Base-by-base conservation (phyloP, 805 yeast genomes). In the Sporopachydermia lactativora region DNA sequence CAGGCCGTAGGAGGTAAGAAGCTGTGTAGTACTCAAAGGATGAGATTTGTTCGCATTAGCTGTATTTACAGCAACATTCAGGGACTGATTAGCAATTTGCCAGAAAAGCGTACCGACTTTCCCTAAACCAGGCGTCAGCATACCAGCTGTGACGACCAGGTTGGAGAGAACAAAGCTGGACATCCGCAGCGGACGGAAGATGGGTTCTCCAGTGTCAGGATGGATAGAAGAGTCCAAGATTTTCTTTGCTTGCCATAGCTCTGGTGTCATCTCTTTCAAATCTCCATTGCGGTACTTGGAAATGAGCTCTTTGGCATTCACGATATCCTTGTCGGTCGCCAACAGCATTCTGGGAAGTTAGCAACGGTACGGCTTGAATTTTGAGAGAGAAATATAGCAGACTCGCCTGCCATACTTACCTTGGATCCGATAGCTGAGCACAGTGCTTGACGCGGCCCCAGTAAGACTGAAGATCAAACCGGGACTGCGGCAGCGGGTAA, bases 61-160 rank as follows among this genome's bases (percentile, higher is more conserved):
- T 35, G 92, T 84, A 61, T 92, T 92, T 49, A 92, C 84, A 2
- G 98, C 98, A 42, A 92, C 99, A 54, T 92, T 92, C 48, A 92
- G 69, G 16, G 96, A 84, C 62, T 92, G 99, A 62, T 92, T 92
- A 15, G 96, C 94, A 57, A 92, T 75, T 63, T 92, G 99, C 99
- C 98, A 92, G 61, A 92, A 89, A 16, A 86, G 57, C 0, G 97
- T 89, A 34, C 98, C 99, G 0, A 71, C 75, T 5, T 86, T 76
- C 5, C 95, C 94, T 54, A 92, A 60, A 42, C 82, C 81, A 4
- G 99, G 99, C 1, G 96, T 89, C 48, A 92, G 71, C 99, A 92
- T 92, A 48, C 99, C 99, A 3, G 81, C 89, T 4, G 97, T 89
- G 39, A 92, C 97, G 16, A 89, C 89, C 60, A 92, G 63, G 59